Conservation (phyloP, 2,329 filamentous ascomycete genomes). For the Periconia digitata region DNA sequence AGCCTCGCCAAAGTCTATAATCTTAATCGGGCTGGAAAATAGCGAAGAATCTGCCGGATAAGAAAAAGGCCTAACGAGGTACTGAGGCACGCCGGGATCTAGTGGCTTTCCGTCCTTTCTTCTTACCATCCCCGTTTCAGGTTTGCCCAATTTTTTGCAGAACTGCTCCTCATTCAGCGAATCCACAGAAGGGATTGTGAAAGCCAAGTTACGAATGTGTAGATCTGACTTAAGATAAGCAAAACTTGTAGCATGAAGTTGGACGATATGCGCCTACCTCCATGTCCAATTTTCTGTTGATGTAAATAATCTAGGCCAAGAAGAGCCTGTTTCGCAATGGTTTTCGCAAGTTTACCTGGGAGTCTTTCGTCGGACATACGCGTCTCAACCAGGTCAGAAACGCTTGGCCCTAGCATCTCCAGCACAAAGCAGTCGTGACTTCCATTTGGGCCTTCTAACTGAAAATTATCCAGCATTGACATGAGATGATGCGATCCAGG, state of each 20-base stretch:
- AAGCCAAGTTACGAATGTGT: constrained; percentile 28
- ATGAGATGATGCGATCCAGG: constrained; percentile 33
- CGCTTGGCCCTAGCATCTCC: constrained; percentile 45
- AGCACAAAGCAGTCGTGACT: constrained; percentile 49
- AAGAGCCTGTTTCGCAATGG: constrained; percentile 29
- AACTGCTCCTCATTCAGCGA: constrained; percentile 19
- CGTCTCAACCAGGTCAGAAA: constrained; percentile 39
- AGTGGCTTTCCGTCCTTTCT: constrained; percentile 22
- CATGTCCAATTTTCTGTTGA: constrained; percentile 24
- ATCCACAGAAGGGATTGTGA: constrained; percentile 21
- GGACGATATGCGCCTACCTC: constrained; percentile 20
- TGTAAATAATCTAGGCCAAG: constrained; percentile 22
- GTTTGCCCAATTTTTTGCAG: constrained; percentile 15
- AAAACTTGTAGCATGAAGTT: not conserved
- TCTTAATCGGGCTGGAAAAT: constrained; percentile 10
- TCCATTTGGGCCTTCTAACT: constrained; percentile 48
- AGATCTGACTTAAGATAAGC: constrained; percentile 23
- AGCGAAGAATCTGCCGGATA: constrained; percentile 2
- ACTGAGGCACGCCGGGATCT: constrained; percentile 17
- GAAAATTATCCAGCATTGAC: constrained; percentile 42
- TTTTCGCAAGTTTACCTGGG: constrained; percentile 41
- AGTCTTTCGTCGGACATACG: constrained; percentile 40
- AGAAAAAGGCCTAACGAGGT: constrained; percentile 18
- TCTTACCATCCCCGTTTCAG: constrained; percentile 16
- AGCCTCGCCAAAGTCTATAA: constrained; percentile 44